A percentile compares a stretch with the other conserved stretches of the same genome.
Conservation (phyloP, 192 early-diverging fungal genomes). For the Jimgerdemannia flammicorona region DNA sequence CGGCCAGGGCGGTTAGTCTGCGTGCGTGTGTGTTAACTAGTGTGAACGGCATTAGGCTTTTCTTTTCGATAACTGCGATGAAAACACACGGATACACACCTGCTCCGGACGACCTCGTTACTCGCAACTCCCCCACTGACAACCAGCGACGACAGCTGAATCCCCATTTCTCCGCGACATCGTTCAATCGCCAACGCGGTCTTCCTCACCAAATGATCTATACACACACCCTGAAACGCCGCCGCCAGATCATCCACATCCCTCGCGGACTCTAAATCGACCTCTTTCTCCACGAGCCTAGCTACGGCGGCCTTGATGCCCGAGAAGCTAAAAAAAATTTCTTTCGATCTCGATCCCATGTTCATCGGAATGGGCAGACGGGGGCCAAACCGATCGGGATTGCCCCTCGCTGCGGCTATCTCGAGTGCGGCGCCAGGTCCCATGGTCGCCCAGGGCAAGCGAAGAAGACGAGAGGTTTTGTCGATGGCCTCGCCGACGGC, state of each 20-base stretch:
- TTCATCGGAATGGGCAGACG: slow-evolving; percentile 60
- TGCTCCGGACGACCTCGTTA: slow-evolving; percentile 53
- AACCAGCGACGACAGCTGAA: slow-evolving; percentile 48
- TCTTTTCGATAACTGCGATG: neutral
- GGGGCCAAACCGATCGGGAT: slow-evolving; percentile 35
- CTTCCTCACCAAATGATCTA: slow-evolving; percentile 62
- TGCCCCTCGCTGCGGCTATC: slow-evolving; percentile 47
- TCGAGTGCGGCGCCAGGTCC: slow-evolving; percentile 72
- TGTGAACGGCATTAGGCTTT: slow-evolving; percentile 6
- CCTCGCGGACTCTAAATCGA: slow-evolving; percentile 20
- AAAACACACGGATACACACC: slow-evolving; percentile 13
- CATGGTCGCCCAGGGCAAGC: slow-evolving; percentile 65
- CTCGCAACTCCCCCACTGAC: slow-evolving; percentile 80
- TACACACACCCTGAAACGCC: slow-evolving; percentile 61
- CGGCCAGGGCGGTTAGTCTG: slow-evolving; percentile 38
- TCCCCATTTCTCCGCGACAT: slow-evolving; percentile 23
- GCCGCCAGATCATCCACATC: slow-evolving; percentile 63
- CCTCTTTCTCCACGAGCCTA: slow-evolving; percentile 42
- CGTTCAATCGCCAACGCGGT: slow-evolving; percentile 48
- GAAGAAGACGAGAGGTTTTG: slow-evolving; percentile 66
- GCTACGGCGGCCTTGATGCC: slow-evolving; percentile 68
- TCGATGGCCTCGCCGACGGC: slow-evolving; percentile 79
- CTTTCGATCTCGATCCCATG: slow-evolving; percentile 37
- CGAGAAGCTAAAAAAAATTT: slow-evolving; percentile 69
- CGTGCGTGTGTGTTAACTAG: neutral